Base-by-base conservation (phyloP, 306 rosid species). In the Medicago ruthenica region DNA sequence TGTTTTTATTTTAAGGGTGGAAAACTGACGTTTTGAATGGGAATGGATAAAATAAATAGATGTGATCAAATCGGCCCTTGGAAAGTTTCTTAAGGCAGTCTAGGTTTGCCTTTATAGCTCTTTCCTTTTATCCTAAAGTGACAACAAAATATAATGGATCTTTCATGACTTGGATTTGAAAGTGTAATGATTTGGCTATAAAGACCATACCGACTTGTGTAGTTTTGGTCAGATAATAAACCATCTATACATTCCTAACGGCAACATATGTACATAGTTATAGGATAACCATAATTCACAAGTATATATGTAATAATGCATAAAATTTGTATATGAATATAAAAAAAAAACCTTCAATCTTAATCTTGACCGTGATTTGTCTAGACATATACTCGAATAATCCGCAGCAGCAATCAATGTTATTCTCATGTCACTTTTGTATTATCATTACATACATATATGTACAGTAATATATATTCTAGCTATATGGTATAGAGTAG, bases 131-230 rank as follows among this genome's bases (percentile, higher is more conserved):
- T 85, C 82, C 80, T 79, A 75, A 75, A 85, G 82, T 75, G 77
- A 85, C 74, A 78, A 75, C 84, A 85, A 82, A 75, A 85, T 79
- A 81, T 82, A 71, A 75, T 82, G 77, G 70, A 85, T 78, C 75
- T 71, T 85, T 67, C 84, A 53, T 75, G 81, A 71, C 54, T 71
- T 79, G 77, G 80, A 82, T 82, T 61, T 41, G 85, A 81, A 85
- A 50, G 81, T 55, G 69, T 22, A 22, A 11, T 78, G 48, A 73
- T 77, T 84, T 81, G 59, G 64, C 81, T 44, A 41, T 39, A 57
- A 67, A 66, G 64, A 76, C 73, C 76, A 69, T 18, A 7, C 37
- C 20, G 60, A 66, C 69, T 60, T 77, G 57, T 51, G 53, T 17
- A 16, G n/a, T 21, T 82, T 65, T 13, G 39, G 20, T 31, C 44